A percentile compares a stretch with the other conserved stretches of the same genome.
These are phyloP conservation scores for Neoboletus brunneissimus DNA, from an alignment of 768 basidiomycete species.

Conservation along the genomic window DNA sequence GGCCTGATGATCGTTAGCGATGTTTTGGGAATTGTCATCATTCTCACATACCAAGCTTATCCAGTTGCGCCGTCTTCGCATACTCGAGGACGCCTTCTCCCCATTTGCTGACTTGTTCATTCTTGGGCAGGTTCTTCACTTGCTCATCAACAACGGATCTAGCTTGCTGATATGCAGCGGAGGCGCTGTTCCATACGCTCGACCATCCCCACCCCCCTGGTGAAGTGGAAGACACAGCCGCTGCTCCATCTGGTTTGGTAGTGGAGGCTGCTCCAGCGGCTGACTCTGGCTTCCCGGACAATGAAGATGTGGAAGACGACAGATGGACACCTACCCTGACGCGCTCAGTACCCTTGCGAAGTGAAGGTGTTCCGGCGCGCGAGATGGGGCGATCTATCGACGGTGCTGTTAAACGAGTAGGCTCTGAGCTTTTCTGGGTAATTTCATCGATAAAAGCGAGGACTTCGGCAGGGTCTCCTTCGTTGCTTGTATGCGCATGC, in stretches of 20 bases:
- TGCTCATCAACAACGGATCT: constrained; percentile 88
- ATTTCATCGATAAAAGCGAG: constrained; percentile 94
- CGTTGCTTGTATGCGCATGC: constrained; percentile 32
- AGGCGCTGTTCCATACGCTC: constrained; percentile 85
- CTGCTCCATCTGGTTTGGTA: constrained; percentile 18
- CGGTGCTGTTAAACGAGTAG: constrained; percentile 55
- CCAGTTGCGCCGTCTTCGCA: constrained; percentile 85
- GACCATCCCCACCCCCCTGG: constrained; percentile 75
- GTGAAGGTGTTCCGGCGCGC: constrained; percentile 65
- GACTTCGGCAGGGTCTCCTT: constrained; percentile 76
- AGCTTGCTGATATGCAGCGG: constrained; percentile 84
- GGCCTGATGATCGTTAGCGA: constrained; percentile 46
- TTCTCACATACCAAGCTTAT: constrained; percentile 74
- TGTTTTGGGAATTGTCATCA: not conserved
- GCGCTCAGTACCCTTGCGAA: constrained; percentile 75
- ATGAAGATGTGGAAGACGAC: constrained; percentile 41
- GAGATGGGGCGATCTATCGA: constrained; percentile 57
- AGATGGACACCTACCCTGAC: constrained; percentile 58
- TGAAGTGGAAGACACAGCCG: constrained; percentile 11
- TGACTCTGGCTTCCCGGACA: constrained; percentile 34
- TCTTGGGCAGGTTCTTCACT: constrained; percentile 82
- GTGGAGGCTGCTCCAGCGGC: constrained; percentile 27
- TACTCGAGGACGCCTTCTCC: constrained; percentile 82
- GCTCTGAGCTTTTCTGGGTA: constrained; percentile 84
- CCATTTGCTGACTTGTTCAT: constrained; percentile 88